Percentiles rank a stretch among this genome's conserved stretches.
Evolutionary conservation across 306 rosid genomes (phyloP).

Genomic region (Prunus padus): DNA sequence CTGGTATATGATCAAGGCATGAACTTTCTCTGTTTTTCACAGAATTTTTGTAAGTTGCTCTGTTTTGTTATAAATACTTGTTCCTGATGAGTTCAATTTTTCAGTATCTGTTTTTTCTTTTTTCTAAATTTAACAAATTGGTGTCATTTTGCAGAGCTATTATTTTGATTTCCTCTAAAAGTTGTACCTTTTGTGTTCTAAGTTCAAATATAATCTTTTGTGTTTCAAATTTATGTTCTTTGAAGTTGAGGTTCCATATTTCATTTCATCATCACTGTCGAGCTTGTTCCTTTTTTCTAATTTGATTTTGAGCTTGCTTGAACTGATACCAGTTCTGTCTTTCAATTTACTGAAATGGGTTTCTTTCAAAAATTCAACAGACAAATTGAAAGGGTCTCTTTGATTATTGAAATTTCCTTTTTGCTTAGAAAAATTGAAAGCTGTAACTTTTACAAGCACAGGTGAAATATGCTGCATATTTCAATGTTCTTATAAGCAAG

Average conservation of each 20-base stretch:
- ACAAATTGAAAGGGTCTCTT: neutral
- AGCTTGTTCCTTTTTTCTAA: neutral
- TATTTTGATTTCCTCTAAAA: neutral
- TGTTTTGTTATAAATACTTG: neutral
- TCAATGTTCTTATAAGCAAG: neutral
- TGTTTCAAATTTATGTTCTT: neutral
- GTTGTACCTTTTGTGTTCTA: neutral
- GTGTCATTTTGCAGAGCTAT: neutral
- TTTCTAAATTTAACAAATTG: slow-evolving; percentile 13
- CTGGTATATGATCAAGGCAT: slow-evolving; percentile 13
- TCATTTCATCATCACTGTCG: neutral
- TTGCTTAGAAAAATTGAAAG: neutral
- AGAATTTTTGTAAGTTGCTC: neutral
- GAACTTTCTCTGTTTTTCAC: neutral
- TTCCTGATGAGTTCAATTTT: neutral
- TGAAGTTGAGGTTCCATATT: neutral
- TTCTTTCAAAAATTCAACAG: neutral
- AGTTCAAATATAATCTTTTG: neutral
- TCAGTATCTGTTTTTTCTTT: neutral
- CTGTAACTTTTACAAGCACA: neutral
- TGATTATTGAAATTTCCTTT: neutral
- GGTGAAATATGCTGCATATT: neutral
- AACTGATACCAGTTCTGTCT: neutral
- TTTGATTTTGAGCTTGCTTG: slow-evolving; percentile 2
- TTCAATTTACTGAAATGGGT: neutral